Conservation (phyloP, 306 rosid species). For the Acacia confusa region DNA sequence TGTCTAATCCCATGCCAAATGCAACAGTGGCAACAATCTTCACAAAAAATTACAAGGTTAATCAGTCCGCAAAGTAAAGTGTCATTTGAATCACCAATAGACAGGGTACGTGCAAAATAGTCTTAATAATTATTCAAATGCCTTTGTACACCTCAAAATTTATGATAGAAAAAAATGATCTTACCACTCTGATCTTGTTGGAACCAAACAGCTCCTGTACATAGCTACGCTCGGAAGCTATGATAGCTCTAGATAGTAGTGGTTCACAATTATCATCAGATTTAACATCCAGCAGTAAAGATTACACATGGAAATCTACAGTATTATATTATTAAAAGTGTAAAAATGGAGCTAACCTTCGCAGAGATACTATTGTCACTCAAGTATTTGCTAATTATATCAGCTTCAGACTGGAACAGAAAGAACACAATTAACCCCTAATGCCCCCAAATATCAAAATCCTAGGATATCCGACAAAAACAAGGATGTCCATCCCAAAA, state of each 20-base stretch:
- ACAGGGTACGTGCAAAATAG: constrained; percentile 14
- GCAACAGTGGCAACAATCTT: constrained; percentile 99
- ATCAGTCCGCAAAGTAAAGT: constrained; percentile 28
- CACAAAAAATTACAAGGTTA: constrained; percentile 33
- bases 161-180: constrained; percentile 35
- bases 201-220: constrained; percentile 81
- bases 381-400: constrained; percentile 67
- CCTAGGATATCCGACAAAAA: constrained; percentile 24
- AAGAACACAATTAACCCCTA: constrained; percentile 29
- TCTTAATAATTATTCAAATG: constrained; percentile 16
- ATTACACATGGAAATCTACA: constrained; percentile 18
- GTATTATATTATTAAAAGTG: constrained; percentile 16
- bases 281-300: constrained; percentile 22
- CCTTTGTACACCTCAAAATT: constrained; percentile 24
- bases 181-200: constrained; percentile 90
- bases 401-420: constrained; percentile 76
- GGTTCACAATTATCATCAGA: constrained; percentile 40
- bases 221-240: constrained; percentile 70
- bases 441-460: background rate
- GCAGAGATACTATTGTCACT: constrained; percentile 66
- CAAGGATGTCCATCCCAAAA: constrained; percentile 17
- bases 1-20: constrained; percentile 98
- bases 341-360: constrained; percentile 64
- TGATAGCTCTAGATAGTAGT: constrained; percentile 68
- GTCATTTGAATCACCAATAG: constrained; percentile 24